Conservation (phyloP, 2,329 filamentous ascomycete genomes). For the Pestalotiopsis sp. region DNA sequence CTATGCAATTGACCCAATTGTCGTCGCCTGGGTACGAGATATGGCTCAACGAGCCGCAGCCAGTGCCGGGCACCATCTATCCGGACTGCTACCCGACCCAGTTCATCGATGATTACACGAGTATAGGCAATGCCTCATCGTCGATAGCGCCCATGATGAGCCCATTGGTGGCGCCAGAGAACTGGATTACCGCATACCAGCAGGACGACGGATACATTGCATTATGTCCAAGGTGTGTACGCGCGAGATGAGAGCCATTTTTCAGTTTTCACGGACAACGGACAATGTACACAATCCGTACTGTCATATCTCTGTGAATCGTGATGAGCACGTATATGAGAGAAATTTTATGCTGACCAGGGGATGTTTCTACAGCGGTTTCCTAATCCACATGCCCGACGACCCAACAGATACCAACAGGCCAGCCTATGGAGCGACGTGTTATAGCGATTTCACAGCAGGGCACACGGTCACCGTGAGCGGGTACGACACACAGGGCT, state of each 20-base stretch:
- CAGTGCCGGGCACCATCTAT: conserved; percentile 17
- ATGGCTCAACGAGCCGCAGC: conserved; percentile 28
- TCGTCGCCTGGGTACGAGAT: conserved; percentile 21
- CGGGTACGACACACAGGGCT: conserved; percentile 15
- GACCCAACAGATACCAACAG: conserved; percentile 20
- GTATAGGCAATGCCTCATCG: conserved; percentile 16
- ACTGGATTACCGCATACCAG: conserved; percentile 16
- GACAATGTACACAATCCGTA: not conserved
- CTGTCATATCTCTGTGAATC: no score
- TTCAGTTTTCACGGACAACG: not conserved
- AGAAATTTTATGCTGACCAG: not conserved
- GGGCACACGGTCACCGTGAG: conserved; percentile 17
- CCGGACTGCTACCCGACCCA: conserved; percentile 25
- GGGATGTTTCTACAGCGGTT: not conserved
- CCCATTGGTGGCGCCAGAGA: conserved; percentile 22
- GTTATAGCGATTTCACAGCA: conserved; percentile 20
- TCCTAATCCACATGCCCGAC: conserved; percentile 1
- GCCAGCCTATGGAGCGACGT: conserved; percentile 26
- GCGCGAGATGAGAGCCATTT: not conserved
- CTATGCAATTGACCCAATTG: conserved; percentile 19
- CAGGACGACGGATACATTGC: conserved; percentile 20
- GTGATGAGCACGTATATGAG: not conserved
- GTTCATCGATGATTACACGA: conserved; percentile 23
- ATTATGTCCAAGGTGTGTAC: conserved; percentile 23
- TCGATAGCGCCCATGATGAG: conserved; percentile 25